Conservation (phyloP, 306 rosid genomes). For the Cucurbita moschata region DNA sequence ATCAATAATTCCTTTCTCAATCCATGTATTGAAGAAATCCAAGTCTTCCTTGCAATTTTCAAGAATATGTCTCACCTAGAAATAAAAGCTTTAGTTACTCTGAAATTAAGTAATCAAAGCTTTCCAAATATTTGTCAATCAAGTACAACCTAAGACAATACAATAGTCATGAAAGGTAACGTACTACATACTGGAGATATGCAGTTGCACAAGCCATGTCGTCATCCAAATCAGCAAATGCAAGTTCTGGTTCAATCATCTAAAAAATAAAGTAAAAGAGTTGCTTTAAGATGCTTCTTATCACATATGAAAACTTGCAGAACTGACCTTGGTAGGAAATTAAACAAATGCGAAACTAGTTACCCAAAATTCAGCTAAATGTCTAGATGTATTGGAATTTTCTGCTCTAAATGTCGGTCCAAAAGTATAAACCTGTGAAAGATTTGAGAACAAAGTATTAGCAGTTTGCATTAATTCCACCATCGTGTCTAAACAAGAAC, state of each 20-base stretch:
- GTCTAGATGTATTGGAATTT: conserved; percentile 91
- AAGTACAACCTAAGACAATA: neutral
- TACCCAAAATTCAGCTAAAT: conserved; percentile 98
- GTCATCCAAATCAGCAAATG: conserved; percentile 90
- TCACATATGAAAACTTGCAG: neutral
- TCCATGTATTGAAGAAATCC: conserved; percentile 92
- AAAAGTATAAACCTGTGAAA: conserved; percentile 70
- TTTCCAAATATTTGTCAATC: conserved; percentile 11
- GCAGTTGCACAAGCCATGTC: conserved; percentile 99
- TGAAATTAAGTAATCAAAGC: neutral
- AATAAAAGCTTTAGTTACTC: conserved; percentile 11
- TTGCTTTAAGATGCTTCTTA: conserved; percentile 10
- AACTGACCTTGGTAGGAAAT: neutral
- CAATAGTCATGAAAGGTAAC: conserved; percentile 31
- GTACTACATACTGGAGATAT: conserved; percentile 93
- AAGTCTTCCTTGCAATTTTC: conserved; percentile 93
- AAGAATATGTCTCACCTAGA: conserved; percentile 65
- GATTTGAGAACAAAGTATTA: neutral
- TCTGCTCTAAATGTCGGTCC: conserved; percentile 98
- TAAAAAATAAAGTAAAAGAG: conserved; percentile 12
- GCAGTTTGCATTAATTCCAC: neutral
- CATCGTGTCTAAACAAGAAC: conserved; percentile 7
- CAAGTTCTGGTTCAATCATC: conserved; percentile 99
- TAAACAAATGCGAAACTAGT: conserved; percentile 9
- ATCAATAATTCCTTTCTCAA: conserved; percentile 72